Percentiles rank a stretch among this genome's conserved stretches.
Conservation (phyloP, 202 grass and related monocot species). For the Schoenoplectus tabernaemontani region DNA sequence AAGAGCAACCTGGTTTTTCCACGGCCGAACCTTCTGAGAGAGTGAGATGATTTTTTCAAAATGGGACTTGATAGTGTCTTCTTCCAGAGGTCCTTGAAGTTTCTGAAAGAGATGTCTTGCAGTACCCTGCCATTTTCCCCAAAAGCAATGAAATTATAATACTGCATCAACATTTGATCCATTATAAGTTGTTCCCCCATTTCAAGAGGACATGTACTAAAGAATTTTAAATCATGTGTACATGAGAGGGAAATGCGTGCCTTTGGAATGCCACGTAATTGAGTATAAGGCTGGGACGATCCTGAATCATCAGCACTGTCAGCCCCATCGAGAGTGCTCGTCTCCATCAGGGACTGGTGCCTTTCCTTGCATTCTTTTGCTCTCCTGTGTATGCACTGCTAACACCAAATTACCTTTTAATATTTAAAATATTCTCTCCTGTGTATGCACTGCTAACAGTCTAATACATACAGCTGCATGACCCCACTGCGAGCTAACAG, state of each 20-base stretch:
- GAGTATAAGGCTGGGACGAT: constrained; percentile 53
- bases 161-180: background rate
- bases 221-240: constrained; percentile 23
- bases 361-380: constrained; percentile 81
- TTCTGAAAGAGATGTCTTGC: constrained; percentile 93
- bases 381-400: constrained; percentile 80
- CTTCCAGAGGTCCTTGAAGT: constrained; percentile 82
- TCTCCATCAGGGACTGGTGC: constrained; percentile 77
- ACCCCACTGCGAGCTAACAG: background rate
- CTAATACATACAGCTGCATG: background rate
- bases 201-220: background rate
- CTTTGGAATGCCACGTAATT: constrained; percentile 95
- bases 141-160: constrained; percentile 27
- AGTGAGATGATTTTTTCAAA: constrained; percentile 91
- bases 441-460: too few relatives aligned
- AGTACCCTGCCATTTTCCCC: constrained; percentile 63
- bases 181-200: background rate
- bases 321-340: constrained; percentile 68
- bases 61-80: constrained; percentile 71
- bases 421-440: constrained; percentile 9
- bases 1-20: constrained; percentile 47
- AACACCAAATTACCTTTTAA: constrained; percentile 26
- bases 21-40: constrained; percentile 48
- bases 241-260: constrained; percentile 22
- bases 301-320: constrained; percentile 94